These are phyloP conservation scores for Fonsecaea nubica DNA, from an alignment of 2,329 filamentous ascomycete species.

Conservation along the genomic window DNA sequence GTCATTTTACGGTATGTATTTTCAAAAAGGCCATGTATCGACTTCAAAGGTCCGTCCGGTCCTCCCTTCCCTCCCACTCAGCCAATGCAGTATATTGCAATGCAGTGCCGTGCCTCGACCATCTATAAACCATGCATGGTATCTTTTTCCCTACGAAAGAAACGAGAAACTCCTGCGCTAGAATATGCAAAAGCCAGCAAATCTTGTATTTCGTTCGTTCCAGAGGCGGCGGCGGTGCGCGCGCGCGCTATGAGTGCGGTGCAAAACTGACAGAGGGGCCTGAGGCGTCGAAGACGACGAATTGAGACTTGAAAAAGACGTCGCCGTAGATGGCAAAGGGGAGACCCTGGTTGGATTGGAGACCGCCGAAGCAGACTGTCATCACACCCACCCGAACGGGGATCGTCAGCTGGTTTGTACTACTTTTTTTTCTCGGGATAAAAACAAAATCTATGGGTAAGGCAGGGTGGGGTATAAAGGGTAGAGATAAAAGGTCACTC, in stretches of 20 bases:
- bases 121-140: too few relatives aligned
- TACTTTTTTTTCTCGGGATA: background rate
- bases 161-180: background rate
- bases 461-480: background rate
- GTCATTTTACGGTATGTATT: too few relatives aligned
- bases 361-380: conserved; percentile 63
- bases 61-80: too few relatives aligned
- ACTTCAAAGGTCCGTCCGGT: too few relatives aligned
- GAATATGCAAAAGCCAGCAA: background rate
- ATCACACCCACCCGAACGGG: background rate
- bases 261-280: conserved; percentile 62
- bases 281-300: conserved; percentile 65
- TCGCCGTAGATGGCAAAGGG: conserved; percentile 66
- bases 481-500: conserved; percentile 38
- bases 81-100: too few relatives aligned
- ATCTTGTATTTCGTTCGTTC: too few relatives aligned
- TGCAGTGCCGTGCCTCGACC: too few relatives aligned
- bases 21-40: too few relatives aligned
- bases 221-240: too few relatives aligned
- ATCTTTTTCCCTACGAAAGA: too few relatives aligned
- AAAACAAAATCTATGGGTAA: background rate
- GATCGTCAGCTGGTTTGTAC: conserved; percentile 30
- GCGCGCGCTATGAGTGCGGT: conserved; percentile 42
- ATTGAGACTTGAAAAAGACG: conserved; percentile 65
- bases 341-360: conserved; percentile 65